These are phyloP conservation scores for Dorcoceras hygrometricum DNA, from an alignment of 257 asterid genomes.

Conservation along the genomic window DNA sequence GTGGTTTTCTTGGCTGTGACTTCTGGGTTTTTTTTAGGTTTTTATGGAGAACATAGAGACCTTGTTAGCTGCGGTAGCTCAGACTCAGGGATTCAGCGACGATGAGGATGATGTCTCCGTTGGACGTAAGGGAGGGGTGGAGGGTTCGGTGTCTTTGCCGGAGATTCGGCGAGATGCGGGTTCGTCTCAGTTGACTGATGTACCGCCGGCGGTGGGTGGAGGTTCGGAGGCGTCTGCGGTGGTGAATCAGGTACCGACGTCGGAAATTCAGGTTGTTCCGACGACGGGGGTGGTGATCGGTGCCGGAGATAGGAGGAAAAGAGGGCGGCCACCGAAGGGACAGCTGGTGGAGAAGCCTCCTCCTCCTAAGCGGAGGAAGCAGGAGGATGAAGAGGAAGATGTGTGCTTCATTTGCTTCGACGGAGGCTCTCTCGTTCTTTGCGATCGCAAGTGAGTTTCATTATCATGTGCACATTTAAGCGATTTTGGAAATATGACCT, in stretches of 20 bases:
- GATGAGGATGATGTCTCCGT: conserved; percentile 35
- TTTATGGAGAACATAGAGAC: conserved; percentile 53
- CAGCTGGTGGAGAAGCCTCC: conserved; percentile 36
- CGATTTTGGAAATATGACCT: not conserved
- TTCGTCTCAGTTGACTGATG: conserved; percentile 30
- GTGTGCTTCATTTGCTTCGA: conserved; percentile 97
- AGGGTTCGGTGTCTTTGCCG: conserved; percentile 25
- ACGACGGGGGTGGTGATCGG: conserved; percentile 31
- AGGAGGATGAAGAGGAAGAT: conserved; percentile 77
- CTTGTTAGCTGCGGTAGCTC: conserved; percentile 58
- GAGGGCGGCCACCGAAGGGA: conserved; percentile 71
- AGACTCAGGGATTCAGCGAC: conserved; percentile 51
- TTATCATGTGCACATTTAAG: not conserved
- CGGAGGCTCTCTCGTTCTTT: conserved; percentile 86
- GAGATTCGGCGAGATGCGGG: conserved; percentile 25
- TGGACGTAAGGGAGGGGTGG: conserved; percentile 25
- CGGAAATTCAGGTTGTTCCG: conserved; percentile 16
- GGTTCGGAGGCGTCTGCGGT: conserved; percentile 20
- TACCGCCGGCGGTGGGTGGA: conserved; percentile 26
- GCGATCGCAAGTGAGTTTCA: conserved; percentile 87
- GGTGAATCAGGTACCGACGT: conserved; percentile 29
- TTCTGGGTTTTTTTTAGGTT: conserved; percentile 23
- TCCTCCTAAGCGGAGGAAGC: conserved; percentile 43
- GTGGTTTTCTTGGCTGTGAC: conserved; percentile 11
- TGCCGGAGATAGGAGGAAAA: conserved; percentile 40